Conservation (phyloP, 257 asterid species). For the Scutellaria galericulata region DNA sequence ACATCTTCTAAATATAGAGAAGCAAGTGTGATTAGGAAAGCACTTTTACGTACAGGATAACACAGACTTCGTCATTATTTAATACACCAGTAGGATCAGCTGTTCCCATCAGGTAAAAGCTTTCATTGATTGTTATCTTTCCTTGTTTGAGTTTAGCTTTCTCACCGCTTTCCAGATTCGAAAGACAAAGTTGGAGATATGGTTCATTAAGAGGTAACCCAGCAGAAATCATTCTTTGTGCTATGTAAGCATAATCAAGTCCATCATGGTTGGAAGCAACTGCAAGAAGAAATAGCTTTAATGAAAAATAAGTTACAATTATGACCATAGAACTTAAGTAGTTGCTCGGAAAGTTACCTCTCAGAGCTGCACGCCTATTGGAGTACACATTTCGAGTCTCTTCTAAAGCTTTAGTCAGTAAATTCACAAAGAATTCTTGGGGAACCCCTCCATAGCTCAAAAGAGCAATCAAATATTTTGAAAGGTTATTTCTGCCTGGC, state of each 20-base stretch:
- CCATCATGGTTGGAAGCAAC: conserved; percentile 64
- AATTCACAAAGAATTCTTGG: conserved; percentile 53
- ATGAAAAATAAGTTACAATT: conserved; percentile 9
- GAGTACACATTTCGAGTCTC: conserved; percentile 57
- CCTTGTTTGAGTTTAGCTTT: conserved; percentile 57
- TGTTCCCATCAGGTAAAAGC: conserved; percentile 90
- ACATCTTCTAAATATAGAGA: background rate
- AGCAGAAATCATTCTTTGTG: conserved; percentile 69
- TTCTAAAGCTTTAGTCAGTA: conserved; percentile 54
- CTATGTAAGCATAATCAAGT: conserved; percentile 47
- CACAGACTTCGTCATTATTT: conserved; percentile 69
- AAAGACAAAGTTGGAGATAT: conserved; percentile 64
- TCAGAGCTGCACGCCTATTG: conserved; percentile 59
- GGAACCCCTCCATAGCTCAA: conserved; percentile 82
- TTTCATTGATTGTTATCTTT: conserved; percentile 68
- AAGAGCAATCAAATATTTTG: conserved; percentile 74
- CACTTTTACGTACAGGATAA: conserved; percentile 74
- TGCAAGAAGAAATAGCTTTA: conserved; percentile 44
- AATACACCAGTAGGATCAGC: conserved; percentile 80
- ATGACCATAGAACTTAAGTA: background rate
- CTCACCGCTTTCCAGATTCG: conserved; percentile 44
- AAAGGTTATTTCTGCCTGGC: conserved; percentile 59
- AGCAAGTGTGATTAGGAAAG: conserved; percentile 14
- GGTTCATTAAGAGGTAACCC: conserved; percentile 83
- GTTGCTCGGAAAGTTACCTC: conserved; percentile 49